Conservation (phyloP, 345 rosid genomes). For the Eucalyptus erythrocorys region DNA sequence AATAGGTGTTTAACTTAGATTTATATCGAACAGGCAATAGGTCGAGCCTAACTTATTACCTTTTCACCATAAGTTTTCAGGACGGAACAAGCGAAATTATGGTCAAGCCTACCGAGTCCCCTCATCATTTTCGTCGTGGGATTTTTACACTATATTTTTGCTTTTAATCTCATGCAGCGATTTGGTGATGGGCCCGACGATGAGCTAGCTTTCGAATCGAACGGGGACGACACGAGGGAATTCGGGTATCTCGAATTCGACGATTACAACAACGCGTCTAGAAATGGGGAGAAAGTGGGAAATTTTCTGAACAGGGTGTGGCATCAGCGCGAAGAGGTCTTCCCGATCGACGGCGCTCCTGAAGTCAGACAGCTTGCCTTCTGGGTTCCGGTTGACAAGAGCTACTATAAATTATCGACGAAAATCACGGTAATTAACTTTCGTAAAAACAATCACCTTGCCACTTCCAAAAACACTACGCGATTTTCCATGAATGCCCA, state of each 20-base stretch:
- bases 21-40: neutral
- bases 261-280: slow-evolving; percentile 1
- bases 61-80: neutral
- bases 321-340: slow-evolving; percentile 77
- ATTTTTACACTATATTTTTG: neutral
- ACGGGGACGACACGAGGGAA: slow-evolving; percentile 55
- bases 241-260: slow-evolving; percentile 41
- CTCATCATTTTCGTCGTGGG: neutral
- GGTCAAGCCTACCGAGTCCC: neutral
- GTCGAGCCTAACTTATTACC: neutral
- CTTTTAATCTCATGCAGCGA: slow-evolving; percentile 12
- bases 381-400: slow-evolving; percentile 53
- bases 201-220: slow-evolving; percentile 44
- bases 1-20: neutral
- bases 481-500: accelerated
- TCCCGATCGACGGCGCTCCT: slow-evolving; percentile 49
- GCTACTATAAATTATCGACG: slow-evolving; percentile 25
- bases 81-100: neutral
- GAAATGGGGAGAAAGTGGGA: neutral
- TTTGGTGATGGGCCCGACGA: slow-evolving; percentile 45
- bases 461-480: neutral
- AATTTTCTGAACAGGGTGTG: slow-evolving; percentile 51
- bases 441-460: neutral
- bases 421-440: slow-evolving; percentile 19
- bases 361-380: slow-evolving; percentile 54